phyloP scores from a whole-genome alignment of 306 rosid species.

The Cyamopsis tetragonoloba region DNA sequence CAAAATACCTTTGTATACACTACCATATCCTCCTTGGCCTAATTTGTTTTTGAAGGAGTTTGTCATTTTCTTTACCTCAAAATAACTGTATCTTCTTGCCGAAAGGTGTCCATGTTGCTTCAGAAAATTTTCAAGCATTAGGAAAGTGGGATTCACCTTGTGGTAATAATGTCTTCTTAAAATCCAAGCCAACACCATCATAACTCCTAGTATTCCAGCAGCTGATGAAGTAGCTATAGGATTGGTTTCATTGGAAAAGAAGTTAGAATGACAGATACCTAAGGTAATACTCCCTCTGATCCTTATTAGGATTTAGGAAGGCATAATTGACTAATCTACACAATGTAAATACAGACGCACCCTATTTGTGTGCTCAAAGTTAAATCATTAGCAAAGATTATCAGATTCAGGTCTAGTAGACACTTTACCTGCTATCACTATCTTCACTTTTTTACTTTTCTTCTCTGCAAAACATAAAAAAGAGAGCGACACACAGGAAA shows the following conservation, averaged over 20 bases:
- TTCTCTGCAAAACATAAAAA: background rate
- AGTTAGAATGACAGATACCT: no score
- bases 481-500: no score
- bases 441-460: background rate
- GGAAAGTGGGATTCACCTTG: background rate
- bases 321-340: no score
- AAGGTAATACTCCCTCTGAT: no score
- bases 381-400: background rate
- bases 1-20: conserved; percentile 31
- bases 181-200: no score
- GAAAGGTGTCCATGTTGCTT: background rate
- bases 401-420: background rate
- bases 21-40: conserved; percentile 38
- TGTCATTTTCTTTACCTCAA: conserved; percentile 29
- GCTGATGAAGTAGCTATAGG: no score
- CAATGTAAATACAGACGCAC: no score
- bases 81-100: conserved; percentile 21
- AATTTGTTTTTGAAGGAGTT: conserved; percentile 23
- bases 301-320: no score
- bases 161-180: no score
- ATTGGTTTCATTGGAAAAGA: no score
- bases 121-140: background rate
- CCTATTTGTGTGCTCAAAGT: background rate
- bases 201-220: no score
- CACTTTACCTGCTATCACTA: background rate